A percentile compares a stretch with the other conserved stretches of the same genome.
phyloP scores from a whole-genome alignment of 2,329 filamentous ascomycete species.

The Aspergillus candidus region DNA sequence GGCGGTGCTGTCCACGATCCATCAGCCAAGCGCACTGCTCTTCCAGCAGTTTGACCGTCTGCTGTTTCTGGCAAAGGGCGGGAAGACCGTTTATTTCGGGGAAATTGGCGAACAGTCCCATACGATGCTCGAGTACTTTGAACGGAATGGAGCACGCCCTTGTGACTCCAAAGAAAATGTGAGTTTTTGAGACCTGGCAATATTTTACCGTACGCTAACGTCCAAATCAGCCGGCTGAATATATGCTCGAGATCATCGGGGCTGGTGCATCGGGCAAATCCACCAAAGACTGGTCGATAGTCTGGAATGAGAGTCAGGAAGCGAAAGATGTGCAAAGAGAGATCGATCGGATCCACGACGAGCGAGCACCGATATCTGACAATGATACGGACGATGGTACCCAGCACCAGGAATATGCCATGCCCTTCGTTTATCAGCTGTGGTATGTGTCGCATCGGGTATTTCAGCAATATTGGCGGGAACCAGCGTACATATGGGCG shows the following conservation, averaged over 20 bases:
- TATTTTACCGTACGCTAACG: conserved; percentile 8
- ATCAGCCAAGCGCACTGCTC: conserved; percentile 87
- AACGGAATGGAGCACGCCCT: conserved; percentile 52
- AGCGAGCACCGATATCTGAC: conserved; percentile 33
- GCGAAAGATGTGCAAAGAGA: conserved; percentile 52
- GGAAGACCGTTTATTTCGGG: conserved; percentile 62
- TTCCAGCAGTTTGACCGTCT: conserved; percentile 72
- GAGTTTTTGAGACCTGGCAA: conserved; percentile 2
- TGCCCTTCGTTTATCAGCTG: conserved; percentile 62
- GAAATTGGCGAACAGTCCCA: conserved; percentile 55
- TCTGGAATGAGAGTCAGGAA: conserved; percentile 56
- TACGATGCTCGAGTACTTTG: conserved; percentile 57
- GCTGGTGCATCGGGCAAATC: conserved; percentile 63
- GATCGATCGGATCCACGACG: conserved; percentile 51
- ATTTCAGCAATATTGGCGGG: conserved; percentile 86
- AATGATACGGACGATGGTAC: conserved; percentile 41
- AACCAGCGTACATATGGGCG: conserved; percentile 77
- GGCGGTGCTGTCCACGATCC: conserved; percentile 86
- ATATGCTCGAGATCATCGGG: conserved; percentile 55
- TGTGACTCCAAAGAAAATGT: conserved; percentile 58
- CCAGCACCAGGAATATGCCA: conserved; percentile 66
- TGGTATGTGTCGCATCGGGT: conserved; percentile 63
- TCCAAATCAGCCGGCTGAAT: conserved; percentile 55
- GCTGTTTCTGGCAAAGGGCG: conserved; percentile 57
- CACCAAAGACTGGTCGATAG: conserved; percentile 56